These are phyloP conservation scores for Dactylonectria macrodidyma DNA, from an alignment of 2,329 filamentous ascomycete genomes.

Conservation along the genomic window DNA sequence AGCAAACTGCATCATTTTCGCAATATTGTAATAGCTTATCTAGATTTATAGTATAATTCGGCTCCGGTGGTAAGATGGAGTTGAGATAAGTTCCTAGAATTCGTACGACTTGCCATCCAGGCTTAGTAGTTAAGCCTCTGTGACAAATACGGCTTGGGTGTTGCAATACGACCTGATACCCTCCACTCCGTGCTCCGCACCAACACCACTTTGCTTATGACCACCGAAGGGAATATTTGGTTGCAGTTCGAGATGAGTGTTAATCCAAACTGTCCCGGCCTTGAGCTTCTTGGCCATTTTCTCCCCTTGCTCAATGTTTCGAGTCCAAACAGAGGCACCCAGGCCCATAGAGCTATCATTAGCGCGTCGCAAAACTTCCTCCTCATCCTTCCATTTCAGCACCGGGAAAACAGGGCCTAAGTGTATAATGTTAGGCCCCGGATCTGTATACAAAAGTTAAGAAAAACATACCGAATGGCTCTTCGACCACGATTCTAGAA, in stretches of 20 bases:
- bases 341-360: slow-evolving; percentile 67
- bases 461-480: slow-evolving; percentile 58
- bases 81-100: no score
- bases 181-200: slow-evolving; percentile 46
- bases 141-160: no score
- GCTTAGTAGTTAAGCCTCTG: no score
- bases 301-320: slow-evolving; percentile 63
- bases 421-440: not conserved
- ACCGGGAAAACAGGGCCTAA: slow-evolving; percentile 71
- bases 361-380: slow-evolving; percentile 68
- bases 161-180: no score
- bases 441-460: no score
- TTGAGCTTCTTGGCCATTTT: slow-evolving; percentile 67
- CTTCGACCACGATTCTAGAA: slow-evolving; percentile 67
- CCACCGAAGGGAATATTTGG: slow-evolving; percentile 54
- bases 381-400: slow-evolving; percentile 71
- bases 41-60: no score
- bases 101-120: no score
- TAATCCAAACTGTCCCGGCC: slow-evolving; percentile 72
- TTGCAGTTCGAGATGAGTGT: slow-evolving; percentile 64
- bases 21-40: no score
- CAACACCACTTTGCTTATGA: no score
- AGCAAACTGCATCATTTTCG: no score
- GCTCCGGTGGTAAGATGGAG: no score
- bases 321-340: slow-evolving; percentile 69